Evolutionary conservation across 768 basidiomycete species (phyloP).

Genomic region (Rhodotorula graminis): DNA sequence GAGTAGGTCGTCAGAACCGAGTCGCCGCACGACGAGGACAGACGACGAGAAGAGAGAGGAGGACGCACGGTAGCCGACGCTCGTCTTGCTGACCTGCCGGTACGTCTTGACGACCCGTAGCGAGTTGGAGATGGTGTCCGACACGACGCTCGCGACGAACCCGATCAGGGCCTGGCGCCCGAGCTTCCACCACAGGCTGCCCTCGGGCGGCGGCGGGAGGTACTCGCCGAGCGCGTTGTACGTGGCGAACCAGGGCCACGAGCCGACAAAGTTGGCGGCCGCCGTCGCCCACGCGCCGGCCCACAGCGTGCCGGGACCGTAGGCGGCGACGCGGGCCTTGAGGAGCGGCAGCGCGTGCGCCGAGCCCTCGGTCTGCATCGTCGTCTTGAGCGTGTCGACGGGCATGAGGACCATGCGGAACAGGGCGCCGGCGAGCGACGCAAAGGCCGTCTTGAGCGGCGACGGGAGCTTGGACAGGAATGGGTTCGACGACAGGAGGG

Average conservation of each 20-base stretch:
- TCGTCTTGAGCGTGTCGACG: conserved; percentile 55
- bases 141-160: conserved; percentile 75
- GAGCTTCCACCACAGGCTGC: conserved; percentile 56
- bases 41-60: not conserved
- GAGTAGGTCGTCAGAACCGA: no score
- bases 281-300: conserved; percentile 51
- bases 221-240: conserved; percentile 35
- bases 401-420: conserved; percentile 92
- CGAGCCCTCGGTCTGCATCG: conserved; percentile 79
- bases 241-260: conserved; percentile 32
- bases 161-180: conserved; percentile 81
- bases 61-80: conserved; percentile 63
- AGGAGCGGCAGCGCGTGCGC: conserved; percentile 54
- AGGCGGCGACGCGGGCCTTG: conserved; percentile 56
- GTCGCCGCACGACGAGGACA: not conserved
- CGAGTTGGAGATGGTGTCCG: conserved; percentile 81
- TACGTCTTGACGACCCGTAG: conserved; percentile 93
- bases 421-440: conserved; percentile 64
- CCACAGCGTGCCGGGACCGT: conserved; percentile 38
- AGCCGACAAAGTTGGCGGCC: conserved; percentile 74
- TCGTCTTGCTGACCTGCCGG: conserved; percentile 77
- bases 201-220: conserved; percentile 51
- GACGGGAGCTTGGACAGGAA: conserved; percentile 63
- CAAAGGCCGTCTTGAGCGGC: conserved; percentile 71
- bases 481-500: conserved; percentile 70